phyloP scores from a whole-genome alignment of 1,139 yeast species.

The Suhomyces choctaworum region DNA sequence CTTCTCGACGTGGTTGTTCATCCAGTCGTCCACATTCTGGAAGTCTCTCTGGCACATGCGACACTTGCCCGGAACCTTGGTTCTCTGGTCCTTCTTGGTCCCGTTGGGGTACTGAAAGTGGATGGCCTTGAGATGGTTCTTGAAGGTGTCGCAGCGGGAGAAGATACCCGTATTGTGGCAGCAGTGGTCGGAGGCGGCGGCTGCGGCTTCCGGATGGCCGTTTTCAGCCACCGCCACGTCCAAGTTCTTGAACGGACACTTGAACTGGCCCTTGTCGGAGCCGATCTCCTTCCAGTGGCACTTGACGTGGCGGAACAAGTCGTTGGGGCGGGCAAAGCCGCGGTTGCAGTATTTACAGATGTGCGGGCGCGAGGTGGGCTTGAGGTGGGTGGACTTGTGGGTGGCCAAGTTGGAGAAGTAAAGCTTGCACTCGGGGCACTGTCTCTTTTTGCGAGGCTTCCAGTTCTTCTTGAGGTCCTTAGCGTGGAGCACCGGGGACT shows the following conservation, averaged over 20 bases:
- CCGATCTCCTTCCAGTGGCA: conserved; percentile 77
- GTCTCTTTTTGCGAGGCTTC: conserved; percentile 72
- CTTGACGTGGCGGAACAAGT: conserved; percentile 77
- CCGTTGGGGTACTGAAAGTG: conserved; percentile 90
- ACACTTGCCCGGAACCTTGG: conserved; percentile 69
- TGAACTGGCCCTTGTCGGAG: conserved; percentile 47
- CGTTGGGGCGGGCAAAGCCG: conserved; percentile 88
- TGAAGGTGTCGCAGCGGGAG: conserved; percentile 86
- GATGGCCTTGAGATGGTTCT: conserved; percentile 84
- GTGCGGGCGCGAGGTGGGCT: conserved; percentile 74
- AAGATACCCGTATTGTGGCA: conserved; percentile 86
- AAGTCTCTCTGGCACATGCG: conserved; percentile 71
- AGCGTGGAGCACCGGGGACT: conserved; percentile 8
- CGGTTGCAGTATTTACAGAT: conserved; percentile 74
- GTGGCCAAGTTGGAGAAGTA: conserved; percentile 81
- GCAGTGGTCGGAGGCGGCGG: conserved; percentile 33
- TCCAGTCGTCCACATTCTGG: conserved; percentile 76
- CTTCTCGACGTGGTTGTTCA: conserved; percentile 67
- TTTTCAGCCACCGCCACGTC: background rate
- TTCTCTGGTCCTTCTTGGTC: conserved; percentile 76
- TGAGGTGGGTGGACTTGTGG: conserved; percentile 78
- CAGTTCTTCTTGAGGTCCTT: conserved; percentile 19
- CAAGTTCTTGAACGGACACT: conserved; percentile 44
- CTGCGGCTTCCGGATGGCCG: conserved; percentile 9
- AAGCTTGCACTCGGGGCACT: conserved; percentile 79